These are phyloP conservation scores for Phialophora chinensis DNA, from an alignment of 2,329 filamentous ascomycete species.

Conservation along the genomic window DNA sequence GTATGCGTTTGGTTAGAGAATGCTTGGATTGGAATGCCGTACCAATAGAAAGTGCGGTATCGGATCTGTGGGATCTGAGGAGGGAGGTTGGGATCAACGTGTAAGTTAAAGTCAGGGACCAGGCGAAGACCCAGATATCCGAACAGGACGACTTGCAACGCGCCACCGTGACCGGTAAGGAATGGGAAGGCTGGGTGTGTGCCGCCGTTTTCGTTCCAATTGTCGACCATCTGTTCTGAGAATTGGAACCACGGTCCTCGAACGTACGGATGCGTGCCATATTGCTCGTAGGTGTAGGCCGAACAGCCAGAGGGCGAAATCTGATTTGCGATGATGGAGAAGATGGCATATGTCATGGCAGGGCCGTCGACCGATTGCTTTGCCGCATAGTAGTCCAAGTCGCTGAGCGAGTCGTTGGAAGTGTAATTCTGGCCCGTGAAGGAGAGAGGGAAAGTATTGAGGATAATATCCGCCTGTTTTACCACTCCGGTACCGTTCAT, in stretches of 20 bases:
- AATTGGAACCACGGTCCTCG: constrained; percentile 73
- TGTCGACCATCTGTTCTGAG: constrained; percentile 71
- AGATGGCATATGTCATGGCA: constrained; percentile 75
- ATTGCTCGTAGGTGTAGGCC: constrained; percentile 70
- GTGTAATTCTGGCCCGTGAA: constrained; percentile 62
- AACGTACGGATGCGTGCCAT: constrained; percentile 67
- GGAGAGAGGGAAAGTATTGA: constrained; percentile 69
- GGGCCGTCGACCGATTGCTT: constrained; percentile 72
- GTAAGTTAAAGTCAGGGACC: constrained; percentile 60
- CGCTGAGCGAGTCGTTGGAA: constrained; percentile 56
- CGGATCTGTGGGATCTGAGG: constrained; percentile 67
- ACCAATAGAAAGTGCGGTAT: constrained; percentile 70
- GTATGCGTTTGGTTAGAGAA: constrained; percentile 70
- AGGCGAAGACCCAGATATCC: constrained; percentile 71
- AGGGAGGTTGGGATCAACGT: constrained; percentile 69
- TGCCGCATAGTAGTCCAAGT: constrained; percentile 72
- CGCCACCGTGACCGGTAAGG: constrained; percentile 72
- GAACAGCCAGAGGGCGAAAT: constrained; percentile 71
- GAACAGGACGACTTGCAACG: constrained; percentile 70
- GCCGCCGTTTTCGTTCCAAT: constrained; percentile 65
- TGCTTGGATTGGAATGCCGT: constrained; percentile 67
- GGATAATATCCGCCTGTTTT: constrained; percentile 73
- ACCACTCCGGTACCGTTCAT: constrained; percentile 72
- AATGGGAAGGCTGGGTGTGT: constrained; percentile 74
- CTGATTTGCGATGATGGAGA: constrained; percentile 69